Percentiles rank a stretch among this genome's conserved stretches.
Conservation (phyloP, 768 basidiomycete genomes). For the Kwoniella botswanensis region DNA sequence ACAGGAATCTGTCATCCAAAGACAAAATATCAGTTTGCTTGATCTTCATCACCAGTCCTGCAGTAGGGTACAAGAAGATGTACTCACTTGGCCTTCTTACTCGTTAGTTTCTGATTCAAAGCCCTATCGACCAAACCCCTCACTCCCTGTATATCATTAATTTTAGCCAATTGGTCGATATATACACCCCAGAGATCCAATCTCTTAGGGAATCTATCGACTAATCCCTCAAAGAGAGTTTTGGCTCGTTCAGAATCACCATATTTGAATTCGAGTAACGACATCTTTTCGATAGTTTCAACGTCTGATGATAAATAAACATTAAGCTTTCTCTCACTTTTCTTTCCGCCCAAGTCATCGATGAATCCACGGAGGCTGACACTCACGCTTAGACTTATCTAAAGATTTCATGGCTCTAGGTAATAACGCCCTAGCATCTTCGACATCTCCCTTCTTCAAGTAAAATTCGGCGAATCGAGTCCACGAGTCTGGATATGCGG, state of each 20-base stretch:
- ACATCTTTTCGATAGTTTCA: constrained; percentile 93
- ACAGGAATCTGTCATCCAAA: constrained; percentile 70
- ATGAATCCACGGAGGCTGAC: not conserved
- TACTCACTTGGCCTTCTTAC: constrained; percentile 90
- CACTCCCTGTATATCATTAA: constrained; percentile 72
- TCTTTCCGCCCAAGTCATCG: not conserved
- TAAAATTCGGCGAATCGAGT: constrained; percentile 77
- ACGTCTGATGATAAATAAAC: constrained; percentile 68
- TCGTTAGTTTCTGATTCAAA: constrained; percentile 82
- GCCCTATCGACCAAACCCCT: constrained; percentile 85
- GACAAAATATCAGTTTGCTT: constrained; percentile 9
- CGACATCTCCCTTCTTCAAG: constrained; percentile 74
- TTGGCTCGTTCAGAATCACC: constrained; percentile 94
- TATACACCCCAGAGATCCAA: constrained; percentile 96
- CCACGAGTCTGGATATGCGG: constrained; percentile 92
- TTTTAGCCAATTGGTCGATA: constrained; percentile 90
- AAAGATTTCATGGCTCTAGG: constrained; percentile 87
- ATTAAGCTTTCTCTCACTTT: not conserved
- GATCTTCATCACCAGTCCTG: not conserved
- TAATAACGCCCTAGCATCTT: constrained; percentile 82
- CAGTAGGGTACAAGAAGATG: not conserved
- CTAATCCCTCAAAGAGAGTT: constrained; percentile 93
- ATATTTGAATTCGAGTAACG: constrained; percentile 89
- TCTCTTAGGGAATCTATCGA: constrained; percentile 92
- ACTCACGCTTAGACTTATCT: constrained; percentile 90